Conservation (phyloP, 768 basidiomycete species). For the Hydnomerulius pinastri region DNA sequence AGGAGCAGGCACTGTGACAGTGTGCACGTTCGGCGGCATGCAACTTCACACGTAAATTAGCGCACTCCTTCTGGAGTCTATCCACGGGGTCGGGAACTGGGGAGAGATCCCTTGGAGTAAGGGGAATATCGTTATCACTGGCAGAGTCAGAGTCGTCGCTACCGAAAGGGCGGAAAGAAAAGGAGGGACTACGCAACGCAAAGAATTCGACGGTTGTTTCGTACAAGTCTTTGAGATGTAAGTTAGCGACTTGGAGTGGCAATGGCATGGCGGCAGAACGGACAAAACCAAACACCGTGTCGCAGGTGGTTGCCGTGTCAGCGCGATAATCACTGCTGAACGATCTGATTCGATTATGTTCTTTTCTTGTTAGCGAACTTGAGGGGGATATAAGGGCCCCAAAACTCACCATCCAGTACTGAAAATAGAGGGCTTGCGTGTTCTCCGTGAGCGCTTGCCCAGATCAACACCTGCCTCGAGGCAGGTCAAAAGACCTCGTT, state of each 20-base stretch:
- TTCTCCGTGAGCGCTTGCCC: neutral
- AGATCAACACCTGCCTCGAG: slow-evolving; percentile 15
- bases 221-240: slow-evolving; percentile 50
- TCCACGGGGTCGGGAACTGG: slow-evolving; percentile 44
- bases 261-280: slow-evolving; percentile 41
- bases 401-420: slow-evolving; percentile 3
- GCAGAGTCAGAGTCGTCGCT: slow-evolving; percentile 32
- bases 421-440: slow-evolving; percentile 23
- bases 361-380: slow-evolving; percentile 10
- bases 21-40: slow-evolving; percentile 36
- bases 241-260: slow-evolving; percentile 47
- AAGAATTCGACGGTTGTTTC: slow-evolving; percentile 63
- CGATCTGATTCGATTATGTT: slow-evolving; percentile 12
- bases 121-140: slow-evolving; percentile 24
- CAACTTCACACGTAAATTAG: slow-evolving; percentile 46
- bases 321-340: slow-evolving; percentile 41
- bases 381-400: slow-evolving; percentile 7
- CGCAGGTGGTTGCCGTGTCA: no score
- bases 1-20: slow-evolving; percentile 33
- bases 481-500: slow-evolving; percentile 13
- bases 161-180: slow-evolving; percentile 27
- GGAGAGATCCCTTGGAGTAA: slow-evolving; percentile 34
- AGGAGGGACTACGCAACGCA: slow-evolving; percentile 43
- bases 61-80: slow-evolving; percentile 41
- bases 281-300: slow-evolving; percentile 37